Percentiles rank a stretch among this genome's conserved stretches.
Evolutionary conservation across 345 rosid species (phyloP).

Genomic region (Melaleuca quinquenervia): DNA sequence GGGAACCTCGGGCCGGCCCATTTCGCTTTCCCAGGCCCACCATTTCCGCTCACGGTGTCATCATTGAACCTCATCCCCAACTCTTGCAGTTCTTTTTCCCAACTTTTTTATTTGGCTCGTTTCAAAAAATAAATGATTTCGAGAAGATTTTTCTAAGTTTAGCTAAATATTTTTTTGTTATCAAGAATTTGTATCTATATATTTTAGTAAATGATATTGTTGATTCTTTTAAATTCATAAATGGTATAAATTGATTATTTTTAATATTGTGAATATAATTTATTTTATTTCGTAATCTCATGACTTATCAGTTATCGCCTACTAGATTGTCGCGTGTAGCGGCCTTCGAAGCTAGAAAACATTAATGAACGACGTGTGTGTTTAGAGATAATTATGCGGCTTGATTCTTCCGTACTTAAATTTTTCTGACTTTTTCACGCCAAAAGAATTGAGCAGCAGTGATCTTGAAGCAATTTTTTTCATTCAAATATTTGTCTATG

Average conservation of each 20-base stretch:
- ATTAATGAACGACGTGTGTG: not conserved
- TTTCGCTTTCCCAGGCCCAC: not conserved
- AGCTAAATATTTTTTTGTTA: too few relatives aligned
- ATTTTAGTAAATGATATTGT: too few relatives aligned
- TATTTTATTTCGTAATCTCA: too few relatives aligned
- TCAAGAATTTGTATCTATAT: too few relatives aligned
- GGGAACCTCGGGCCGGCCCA: constrained; percentile 6
- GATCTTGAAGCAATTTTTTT: not conserved
- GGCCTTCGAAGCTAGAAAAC: not conserved
- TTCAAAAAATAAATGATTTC: too few relatives aligned
- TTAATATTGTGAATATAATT: too few relatives aligned
- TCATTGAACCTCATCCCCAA: not conserved
- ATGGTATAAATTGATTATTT: too few relatives aligned
- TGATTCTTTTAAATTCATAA: too few relatives aligned
- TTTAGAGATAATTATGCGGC: not conserved
- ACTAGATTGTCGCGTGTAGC: fast-evolving
- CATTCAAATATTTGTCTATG: not conserved
- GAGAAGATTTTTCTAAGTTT: too few relatives aligned
- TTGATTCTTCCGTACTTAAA: not conserved
- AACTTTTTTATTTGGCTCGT: not conserved
- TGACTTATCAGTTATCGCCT: not conserved
- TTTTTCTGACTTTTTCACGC: not conserved
- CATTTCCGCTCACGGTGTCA: not conserved
- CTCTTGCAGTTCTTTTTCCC: not conserved
- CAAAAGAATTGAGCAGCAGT: too few relatives aligned